Conservation (phyloP, 805 yeast genomes). For the Wickerhamiella dianesei region DNA sequence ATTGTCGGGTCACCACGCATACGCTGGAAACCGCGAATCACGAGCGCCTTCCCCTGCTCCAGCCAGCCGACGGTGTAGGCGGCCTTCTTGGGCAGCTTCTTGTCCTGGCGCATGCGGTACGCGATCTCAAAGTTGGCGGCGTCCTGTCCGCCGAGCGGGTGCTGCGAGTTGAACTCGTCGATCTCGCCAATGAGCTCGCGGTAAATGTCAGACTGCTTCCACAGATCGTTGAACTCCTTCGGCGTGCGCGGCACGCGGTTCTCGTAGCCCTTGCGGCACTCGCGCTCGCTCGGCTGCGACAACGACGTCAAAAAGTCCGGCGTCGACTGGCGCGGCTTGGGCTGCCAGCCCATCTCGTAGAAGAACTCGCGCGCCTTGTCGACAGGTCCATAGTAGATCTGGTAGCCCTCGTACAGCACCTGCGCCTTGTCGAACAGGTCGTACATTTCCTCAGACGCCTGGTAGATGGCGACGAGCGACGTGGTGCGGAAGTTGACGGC, state of each 20-base stretch:
- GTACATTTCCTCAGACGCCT: slow-evolving; percentile 55
- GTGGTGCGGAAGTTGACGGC: slow-evolving; percentile 41
- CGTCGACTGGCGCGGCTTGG: slow-evolving; percentile 53
- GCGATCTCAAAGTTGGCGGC: slow-evolving; percentile 30
- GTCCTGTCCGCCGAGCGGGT: slow-evolving; percentile 19
- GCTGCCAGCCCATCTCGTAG: slow-evolving; percentile 48
- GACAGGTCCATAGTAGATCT: slow-evolving; percentile 52
- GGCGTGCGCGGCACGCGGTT: slow-evolving; percentile 46
- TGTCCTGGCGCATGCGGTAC: slow-evolving; percentile 28
- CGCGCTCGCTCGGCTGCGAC: slow-evolving; percentile 53
- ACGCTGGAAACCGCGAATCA: slow-evolving; percentile 42
- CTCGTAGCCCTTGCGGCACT: slow-evolving; percentile 35
- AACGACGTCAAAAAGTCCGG: slow-evolving; percentile 60
- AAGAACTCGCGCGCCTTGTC: slow-evolving; percentile 43
- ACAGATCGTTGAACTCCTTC: slow-evolving; percentile 44
- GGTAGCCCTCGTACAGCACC: slow-evolving; percentile 46
- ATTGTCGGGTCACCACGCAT: slow-evolving; percentile 44
- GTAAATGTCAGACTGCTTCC: slow-evolving; percentile 41
- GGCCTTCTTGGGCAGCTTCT: slow-evolving; percentile 28
- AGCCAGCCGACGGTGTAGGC: slow-evolving; percentile 33
- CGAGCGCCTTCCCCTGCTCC: slow-evolving; percentile 38
- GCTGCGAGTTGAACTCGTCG: slow-evolving; percentile 28
- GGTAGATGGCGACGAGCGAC: slow-evolving; percentile 56
- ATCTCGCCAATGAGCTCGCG: slow-evolving; percentile 32
- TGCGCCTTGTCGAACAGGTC: slow-evolving; percentile 49